phyloP scores from a whole-genome alignment of 2,329 filamentous ascomycete genomes.

The Aspergillus japonicus region DNA sequence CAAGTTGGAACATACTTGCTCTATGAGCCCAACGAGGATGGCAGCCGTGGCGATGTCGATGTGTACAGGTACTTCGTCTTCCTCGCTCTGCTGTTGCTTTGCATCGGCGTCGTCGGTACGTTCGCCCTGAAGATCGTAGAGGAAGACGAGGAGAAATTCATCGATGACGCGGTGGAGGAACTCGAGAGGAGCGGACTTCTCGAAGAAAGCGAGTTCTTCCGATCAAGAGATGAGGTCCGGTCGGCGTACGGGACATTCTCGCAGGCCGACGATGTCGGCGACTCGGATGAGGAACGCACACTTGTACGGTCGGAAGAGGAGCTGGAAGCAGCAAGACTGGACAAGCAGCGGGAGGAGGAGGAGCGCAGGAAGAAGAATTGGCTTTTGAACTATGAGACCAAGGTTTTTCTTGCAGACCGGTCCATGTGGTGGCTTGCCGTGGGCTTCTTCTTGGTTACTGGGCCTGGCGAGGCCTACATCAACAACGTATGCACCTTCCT shows the following conservation, averaged over 20 bases:
- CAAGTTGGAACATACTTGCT: constrained; percentile 79
- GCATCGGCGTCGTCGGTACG: constrained; percentile 69
- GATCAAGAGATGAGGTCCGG: constrained; percentile 48
- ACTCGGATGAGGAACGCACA: constrained; percentile 43
- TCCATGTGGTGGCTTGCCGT: constrained; percentile 95
- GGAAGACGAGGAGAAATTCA: constrained; percentile 72
- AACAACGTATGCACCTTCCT: constrained; percentile 64
- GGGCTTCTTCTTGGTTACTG: constrained; percentile 89
- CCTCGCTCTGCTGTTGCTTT: constrained; percentile 67
- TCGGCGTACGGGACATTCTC: constrained; percentile 47
- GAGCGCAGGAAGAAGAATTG: constrained; percentile 76
- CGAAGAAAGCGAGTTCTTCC: constrained; percentile 68
- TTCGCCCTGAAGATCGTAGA: constrained; percentile 76
- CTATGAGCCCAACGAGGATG: constrained; percentile 68
- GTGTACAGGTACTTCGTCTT: constrained; percentile 90
- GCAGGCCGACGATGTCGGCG: constrained; percentile 36
- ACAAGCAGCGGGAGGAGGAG: constrained; percentile 51
- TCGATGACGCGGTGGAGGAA: constrained; percentile 86
- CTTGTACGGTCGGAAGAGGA: constrained; percentile 30
- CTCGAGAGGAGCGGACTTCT: constrained; percentile 85
- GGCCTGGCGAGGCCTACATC: constrained; percentile 95
- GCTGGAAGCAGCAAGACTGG: constrained; percentile 23
- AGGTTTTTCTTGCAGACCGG: constrained; percentile 76
- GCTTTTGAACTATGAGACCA: constrained; percentile 88
- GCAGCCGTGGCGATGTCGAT: constrained; percentile 57